A percentile compares a stretch with the other conserved stretches of the same genome.
phyloP scores from a whole-genome alignment of 2,329 filamentous ascomycete species.

The Phialocephala sp. region DNA sequence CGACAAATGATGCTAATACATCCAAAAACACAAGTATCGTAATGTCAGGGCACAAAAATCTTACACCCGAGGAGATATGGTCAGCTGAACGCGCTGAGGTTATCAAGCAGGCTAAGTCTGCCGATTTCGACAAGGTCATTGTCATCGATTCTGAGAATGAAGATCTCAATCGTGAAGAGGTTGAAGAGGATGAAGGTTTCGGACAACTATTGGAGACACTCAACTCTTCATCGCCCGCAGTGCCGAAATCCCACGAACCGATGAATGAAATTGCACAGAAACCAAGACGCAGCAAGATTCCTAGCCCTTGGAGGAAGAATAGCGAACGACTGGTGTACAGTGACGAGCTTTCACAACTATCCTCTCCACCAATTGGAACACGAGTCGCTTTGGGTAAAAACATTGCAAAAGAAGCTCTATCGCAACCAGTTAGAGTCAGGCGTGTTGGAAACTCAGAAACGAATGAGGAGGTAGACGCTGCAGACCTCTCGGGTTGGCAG shows the following conservation, averaged over 20 bases:
- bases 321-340: slow-evolving; percentile 41
- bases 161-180: slow-evolving; percentile 14
- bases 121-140: slow-evolving; percentile 33
- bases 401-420: slow-evolving; percentile 14
- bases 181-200: slow-evolving; percentile 40
- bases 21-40: slow-evolving; percentile 11
- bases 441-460: slow-evolving; percentile 8
- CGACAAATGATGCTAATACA: background rate
- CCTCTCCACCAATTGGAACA: slow-evolving; percentile 24
- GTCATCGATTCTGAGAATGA: slow-evolving; percentile 37
- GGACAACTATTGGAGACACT: slow-evolving; percentile 42
- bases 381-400: slow-evolving; percentile 13
- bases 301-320: slow-evolving; percentile 43
- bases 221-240: slow-evolving; percentile 41
- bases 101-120: slow-evolving; percentile 33
- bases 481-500: slow-evolving; percentile 36
- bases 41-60: background rate
- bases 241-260: slow-evolving; percentile 22
- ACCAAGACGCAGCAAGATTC: slow-evolving; percentile 40
- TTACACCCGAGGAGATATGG: slow-evolving; percentile 32
- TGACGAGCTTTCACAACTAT: slow-evolving; percentile 38
- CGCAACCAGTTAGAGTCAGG: slow-evolving; percentile 28
- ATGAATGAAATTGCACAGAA: slow-evolving; percentile 30
- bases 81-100: slow-evolving; percentile 38
- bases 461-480: slow-evolving; percentile 23